phyloP scores from a whole-genome alignment of 352 stramenopile species.

The Phytophthora gonapodyides region DNA sequence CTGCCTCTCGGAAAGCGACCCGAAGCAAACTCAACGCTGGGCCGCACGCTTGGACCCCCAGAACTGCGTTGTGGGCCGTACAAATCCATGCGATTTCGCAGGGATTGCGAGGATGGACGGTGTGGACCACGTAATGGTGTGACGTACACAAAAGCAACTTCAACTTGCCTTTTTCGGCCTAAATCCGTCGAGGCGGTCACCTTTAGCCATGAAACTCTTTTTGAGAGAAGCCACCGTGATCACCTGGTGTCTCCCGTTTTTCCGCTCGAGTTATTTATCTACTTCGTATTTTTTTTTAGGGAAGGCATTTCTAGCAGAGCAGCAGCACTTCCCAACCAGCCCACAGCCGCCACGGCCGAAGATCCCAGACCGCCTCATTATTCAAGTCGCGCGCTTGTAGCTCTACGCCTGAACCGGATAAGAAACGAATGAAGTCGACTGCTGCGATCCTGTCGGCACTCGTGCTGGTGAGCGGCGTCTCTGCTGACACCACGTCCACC shows the following conservation, averaged over 20 bases:
- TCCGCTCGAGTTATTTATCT: too few species aligned
- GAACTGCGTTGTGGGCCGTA: conserved; percentile 30
- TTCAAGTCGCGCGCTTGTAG: conserved; percentile 21
- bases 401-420: neutral
- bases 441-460: conserved; percentile 20
- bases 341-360: too few species aligned
- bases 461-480: conserved; percentile 19
- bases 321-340: conserved; percentile 25
- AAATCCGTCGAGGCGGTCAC: too few species aligned
- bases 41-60: conserved; percentile 32
- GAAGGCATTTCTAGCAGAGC: too few species aligned
- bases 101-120: neutral
- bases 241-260: too few species aligned
- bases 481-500: conserved; percentile 38
- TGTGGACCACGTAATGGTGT: conserved; percentile 21
- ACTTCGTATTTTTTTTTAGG: too few species aligned
- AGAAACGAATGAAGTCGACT: conserved; percentile 21
- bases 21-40: conserved; percentile 31
- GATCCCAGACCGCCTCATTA: conserved; percentile 19
- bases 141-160: conserved; percentile 26
- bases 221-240: too few species aligned
- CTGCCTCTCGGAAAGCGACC: conserved; percentile 4
- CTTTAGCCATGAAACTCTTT: too few species aligned
- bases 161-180: conserved; percentile 14
- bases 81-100: conserved; percentile 33